These are phyloP conservation scores for Guyanaporus albipodus DNA, from an alignment of 768 basidiomycete species.

Conservation along the genomic window DNA sequence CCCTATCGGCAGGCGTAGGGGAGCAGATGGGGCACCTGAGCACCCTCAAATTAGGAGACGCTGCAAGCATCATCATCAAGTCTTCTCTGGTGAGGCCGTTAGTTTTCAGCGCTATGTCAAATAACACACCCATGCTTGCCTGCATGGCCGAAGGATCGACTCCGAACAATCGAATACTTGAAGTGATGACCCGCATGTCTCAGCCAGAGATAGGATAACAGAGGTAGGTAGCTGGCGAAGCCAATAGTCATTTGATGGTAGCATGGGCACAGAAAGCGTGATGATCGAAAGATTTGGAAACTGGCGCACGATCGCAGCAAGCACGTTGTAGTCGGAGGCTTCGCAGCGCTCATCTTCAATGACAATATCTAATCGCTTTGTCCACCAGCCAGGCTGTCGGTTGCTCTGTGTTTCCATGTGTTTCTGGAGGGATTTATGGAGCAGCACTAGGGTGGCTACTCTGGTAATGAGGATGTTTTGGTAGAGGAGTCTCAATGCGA, in stretches of 20 bases:
- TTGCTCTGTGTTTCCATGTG: constrained; percentile 1
- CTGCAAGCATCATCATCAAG: constrained; percentile 25
- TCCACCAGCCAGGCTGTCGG: constrained; percentile 23
- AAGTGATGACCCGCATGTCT: constrained; percentile 26
- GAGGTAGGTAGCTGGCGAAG: constrained; percentile 23
- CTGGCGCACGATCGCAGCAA: constrained; percentile 23
- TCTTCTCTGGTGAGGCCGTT: constrained; percentile 21
- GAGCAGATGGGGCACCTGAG: constrained; percentile 29
- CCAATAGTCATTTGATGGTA: constrained; percentile 24
- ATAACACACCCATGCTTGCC: constrained; percentile 13
- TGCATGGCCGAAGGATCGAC: constrained; percentile 28
- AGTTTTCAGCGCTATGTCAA: not conserved
- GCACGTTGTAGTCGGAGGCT: constrained; percentile 18
- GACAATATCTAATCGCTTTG: constrained; percentile 25
- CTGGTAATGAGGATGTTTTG: constrained; percentile 21
- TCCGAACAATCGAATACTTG: constrained; percentile 30
- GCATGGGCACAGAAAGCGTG: constrained; percentile 26
- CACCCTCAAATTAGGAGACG: constrained; percentile 25
- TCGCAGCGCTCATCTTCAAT: constrained; percentile 27
- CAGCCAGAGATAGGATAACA: constrained; percentile 19
- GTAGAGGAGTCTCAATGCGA: constrained; percentile 22
- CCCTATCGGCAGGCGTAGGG: constrained; percentile 20
- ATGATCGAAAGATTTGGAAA: constrained; percentile 25
- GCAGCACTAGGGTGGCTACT: constrained; percentile 13
- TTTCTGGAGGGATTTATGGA: constrained; percentile 14